Evolutionary conservation across 768 basidiomycete species (phyloP).

Genomic region (Exsudoporus frostii): DNA sequence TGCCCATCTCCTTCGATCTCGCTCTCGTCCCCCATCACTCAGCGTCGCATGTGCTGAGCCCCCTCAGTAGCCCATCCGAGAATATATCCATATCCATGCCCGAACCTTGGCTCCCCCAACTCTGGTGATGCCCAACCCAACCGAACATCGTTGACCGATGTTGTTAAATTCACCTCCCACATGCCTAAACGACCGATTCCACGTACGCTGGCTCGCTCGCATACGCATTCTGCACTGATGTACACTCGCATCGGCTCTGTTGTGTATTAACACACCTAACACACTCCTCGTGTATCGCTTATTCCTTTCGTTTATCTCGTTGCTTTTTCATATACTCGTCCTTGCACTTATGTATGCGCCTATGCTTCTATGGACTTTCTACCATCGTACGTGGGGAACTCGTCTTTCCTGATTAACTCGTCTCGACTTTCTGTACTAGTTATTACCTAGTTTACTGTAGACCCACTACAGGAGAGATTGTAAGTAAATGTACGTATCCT

Average conservation of each 20-base stretch:
- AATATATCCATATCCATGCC: slow-evolving; percentile 18
- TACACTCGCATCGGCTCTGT: slow-evolving; percentile 4
- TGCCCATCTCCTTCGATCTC: slow-evolving; percentile 1
- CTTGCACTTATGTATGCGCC: background rate
- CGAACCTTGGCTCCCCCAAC: slow-evolving; percentile 21
- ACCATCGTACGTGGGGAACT: background rate
- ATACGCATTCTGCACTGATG: slow-evolving; percentile 5
- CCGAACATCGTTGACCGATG: slow-evolving; percentile 14
- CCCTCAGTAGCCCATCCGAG: slow-evolving; percentile 8
- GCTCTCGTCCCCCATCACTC: background rate
- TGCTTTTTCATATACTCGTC: background rate
- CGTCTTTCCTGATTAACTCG: background rate
- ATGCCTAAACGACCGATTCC: background rate
- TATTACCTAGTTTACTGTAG: slow-evolving; percentile 17
- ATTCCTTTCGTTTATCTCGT: background rate
- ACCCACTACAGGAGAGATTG: background rate
- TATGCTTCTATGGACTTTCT: background rate
- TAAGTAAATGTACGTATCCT: background rate
- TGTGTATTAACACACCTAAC: slow-evolving; percentile 7
- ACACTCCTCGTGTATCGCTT: slow-evolving; percentile 7
- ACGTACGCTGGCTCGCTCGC: background rate
- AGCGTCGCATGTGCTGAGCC: slow-evolving; percentile 5
- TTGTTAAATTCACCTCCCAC: background rate
- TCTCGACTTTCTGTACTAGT: slow-evolving; percentile 9
- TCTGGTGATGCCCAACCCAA: background rate